A percentile compares a stretch with the other conserved stretches of the same genome.
Evolutionary conservation across 345 rosid genomes (phyloP).

Genomic region (Euphorbia tirucalli): DNA sequence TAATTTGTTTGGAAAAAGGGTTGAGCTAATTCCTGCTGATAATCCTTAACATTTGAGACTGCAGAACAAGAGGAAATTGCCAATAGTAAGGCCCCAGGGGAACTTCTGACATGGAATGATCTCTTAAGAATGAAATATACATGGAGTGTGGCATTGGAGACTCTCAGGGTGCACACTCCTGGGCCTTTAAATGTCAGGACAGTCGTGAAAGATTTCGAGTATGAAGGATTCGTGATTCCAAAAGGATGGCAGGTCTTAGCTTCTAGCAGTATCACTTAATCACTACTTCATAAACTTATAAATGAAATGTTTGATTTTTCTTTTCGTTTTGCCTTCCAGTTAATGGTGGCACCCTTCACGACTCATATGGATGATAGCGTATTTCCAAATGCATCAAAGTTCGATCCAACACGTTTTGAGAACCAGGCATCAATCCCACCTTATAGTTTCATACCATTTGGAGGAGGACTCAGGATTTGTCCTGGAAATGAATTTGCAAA

Average conservation of each 20-base stretch:
- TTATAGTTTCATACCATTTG: not conserved
- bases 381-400: not conserved
- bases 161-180: not conserved
- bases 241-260: not conserved
- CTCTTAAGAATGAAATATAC: not conserved
- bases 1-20: not conserved
- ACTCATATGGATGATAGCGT: not conserved
- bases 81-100: not conserved
- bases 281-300: no score
- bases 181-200: not conserved
- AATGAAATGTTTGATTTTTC: no score
- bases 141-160: not conserved
- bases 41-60: no score
- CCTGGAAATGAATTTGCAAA: not conserved
- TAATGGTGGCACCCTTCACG: not conserved
- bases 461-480: not conserved
- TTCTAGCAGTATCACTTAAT: no score
- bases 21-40: not conserved
- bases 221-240: not conserved
- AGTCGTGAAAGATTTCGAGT: not conserved
- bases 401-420: not conserved
- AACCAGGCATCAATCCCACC: no score
- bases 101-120: not conserved
- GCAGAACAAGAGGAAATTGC: not conserved
- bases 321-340: not conserved